Evolutionary conservation across 768 basidiomycete genomes (phyloP).

Genomic region (Psilocybe cubensis): DNA sequence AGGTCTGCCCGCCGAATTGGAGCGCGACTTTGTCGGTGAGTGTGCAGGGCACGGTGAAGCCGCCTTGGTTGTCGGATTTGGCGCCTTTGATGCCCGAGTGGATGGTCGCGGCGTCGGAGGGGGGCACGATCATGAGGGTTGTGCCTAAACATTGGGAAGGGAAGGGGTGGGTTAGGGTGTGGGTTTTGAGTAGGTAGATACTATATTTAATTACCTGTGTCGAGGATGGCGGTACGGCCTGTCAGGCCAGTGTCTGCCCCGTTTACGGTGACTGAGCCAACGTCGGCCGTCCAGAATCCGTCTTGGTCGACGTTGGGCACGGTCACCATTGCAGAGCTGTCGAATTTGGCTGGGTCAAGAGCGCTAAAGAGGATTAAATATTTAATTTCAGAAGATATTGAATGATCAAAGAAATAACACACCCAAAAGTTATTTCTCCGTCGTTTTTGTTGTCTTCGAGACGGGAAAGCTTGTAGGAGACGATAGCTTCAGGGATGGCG

Average conservation of each 20-base stretch:
- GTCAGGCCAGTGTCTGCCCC: conserved; percentile 52
- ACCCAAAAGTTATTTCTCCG: conserved; percentile 78
- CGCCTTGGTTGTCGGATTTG: conserved; percentile 45
- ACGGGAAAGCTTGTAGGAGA: conserved; percentile 82
- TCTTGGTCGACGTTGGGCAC: conserved; percentile 62
- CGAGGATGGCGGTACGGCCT: conserved; percentile 75
- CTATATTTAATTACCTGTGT: conserved; percentile 49
- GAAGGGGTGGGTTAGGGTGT: background rate
- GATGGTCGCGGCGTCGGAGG: conserved; percentile 38
- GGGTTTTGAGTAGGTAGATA: background rate
- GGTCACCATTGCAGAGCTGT: conserved; percentile 57
- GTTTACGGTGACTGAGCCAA: conserved; percentile 64
- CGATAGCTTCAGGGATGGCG: conserved; percentile 64
- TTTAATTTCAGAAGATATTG: background rate
- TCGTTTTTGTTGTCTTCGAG: conserved; percentile 70
- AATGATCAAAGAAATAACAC: background rate
- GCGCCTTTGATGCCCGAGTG: conserved; percentile 47
- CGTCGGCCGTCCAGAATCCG: conserved; percentile 82
- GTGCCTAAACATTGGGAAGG: conserved; percentile 35
- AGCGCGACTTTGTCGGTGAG: conserved; percentile 46
- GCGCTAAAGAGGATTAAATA: conserved; percentile 36
- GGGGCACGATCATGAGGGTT: conserved; percentile 53
- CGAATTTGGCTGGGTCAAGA: conserved; percentile 73
- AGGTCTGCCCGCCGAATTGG: conserved; percentile 48
- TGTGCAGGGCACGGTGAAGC: conserved; percentile 55